Conservation (phyloP, 495 filamentous ascomycete genomes). For the Sordaria brevicollis region DNA sequence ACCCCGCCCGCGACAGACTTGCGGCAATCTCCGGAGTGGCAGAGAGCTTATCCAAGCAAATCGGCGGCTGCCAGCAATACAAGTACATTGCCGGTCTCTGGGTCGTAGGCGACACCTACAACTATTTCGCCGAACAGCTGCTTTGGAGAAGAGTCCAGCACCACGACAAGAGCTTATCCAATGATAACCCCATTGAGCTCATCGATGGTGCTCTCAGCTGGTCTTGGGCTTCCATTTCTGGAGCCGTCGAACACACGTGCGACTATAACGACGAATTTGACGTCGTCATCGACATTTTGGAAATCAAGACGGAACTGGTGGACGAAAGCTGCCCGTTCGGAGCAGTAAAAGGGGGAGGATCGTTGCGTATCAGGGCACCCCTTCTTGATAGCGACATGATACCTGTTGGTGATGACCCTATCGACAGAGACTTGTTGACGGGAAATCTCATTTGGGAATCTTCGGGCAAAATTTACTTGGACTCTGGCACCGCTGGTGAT, state of each 20-base stretch:
- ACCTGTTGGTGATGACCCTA: background rate
- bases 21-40: background rate
- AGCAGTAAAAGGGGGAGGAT: background rate
- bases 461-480: background rate
- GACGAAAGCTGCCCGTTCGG: background rate
- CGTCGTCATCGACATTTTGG: background rate
- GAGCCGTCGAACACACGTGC: background rate
- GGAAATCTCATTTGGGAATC: background rate
- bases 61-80: too few species aligned
- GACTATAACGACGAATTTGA: slow-evolving; percentile 4
- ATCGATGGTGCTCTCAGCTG: background rate
- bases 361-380: background rate
- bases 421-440: background rate
- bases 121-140: background rate
- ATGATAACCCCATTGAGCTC: background rate
- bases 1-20: background rate
- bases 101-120: too few species aligned
- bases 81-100: background rate
- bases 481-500: background rate
- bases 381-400: background rate
- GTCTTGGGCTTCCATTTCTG: background rate
- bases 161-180: too few species aligned
- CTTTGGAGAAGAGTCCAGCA: background rate
- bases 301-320: background rate
- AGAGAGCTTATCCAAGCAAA: background rate